Evolutionary conservation across 495 filamentous ascomycete genomes (phyloP).

Genomic region (Ascobolus immersus): DNA sequence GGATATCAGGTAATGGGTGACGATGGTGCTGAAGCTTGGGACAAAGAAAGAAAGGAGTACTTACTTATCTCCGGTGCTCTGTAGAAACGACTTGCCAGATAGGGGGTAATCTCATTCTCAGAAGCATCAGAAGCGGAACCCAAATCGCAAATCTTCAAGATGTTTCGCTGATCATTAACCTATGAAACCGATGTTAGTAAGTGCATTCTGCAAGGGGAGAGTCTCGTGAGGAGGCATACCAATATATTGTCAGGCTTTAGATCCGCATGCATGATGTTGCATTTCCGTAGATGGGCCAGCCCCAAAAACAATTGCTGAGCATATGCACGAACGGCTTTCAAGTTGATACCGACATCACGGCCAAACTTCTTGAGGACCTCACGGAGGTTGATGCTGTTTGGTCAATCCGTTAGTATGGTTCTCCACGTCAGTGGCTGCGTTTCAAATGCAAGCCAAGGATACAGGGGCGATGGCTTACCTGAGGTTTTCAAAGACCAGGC

Average conservation of each 20-base stretch:
- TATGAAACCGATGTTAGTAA: conserved; percentile 7
- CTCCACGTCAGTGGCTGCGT: conserved; percentile 4
- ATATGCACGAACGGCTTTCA: conserved; percentile 63
- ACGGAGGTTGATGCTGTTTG: conserved; percentile 53
- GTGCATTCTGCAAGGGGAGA: not conserved
- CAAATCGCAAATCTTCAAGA: conserved; percentile 85
- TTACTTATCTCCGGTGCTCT: conserved; percentile 73
- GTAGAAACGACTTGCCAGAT: conserved; percentile 90
- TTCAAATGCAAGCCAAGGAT: not conserved
- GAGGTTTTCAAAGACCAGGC: conserved; percentile 89
- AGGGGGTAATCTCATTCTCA: conserved; percentile 76
- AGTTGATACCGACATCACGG: conserved; percentile 71
- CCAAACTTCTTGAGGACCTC: conserved; percentile 94
- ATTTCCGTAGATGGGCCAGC: conserved; percentile 59
- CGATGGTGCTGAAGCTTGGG: not conserved
- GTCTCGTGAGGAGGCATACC: conserved; percentile 16
- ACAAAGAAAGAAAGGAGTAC: conserved; percentile 2
- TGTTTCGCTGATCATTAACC: conserved; percentile 59
- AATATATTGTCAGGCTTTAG: conserved; percentile 94
- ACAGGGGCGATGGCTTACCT: conserved; percentile 14
- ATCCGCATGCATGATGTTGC: conserved; percentile 84
- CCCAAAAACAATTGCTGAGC: conserved; percentile 86
- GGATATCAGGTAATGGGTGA: not conserved
- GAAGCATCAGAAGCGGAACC: conserved; percentile 75
- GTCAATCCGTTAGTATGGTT: conserved; percentile 3